Evolutionary conservation across 2,329 filamentous ascomycete genomes (phyloP), one percentile per base, ranked within the genome.

Genomic region (Diplodia scrobiculata): DNA sequence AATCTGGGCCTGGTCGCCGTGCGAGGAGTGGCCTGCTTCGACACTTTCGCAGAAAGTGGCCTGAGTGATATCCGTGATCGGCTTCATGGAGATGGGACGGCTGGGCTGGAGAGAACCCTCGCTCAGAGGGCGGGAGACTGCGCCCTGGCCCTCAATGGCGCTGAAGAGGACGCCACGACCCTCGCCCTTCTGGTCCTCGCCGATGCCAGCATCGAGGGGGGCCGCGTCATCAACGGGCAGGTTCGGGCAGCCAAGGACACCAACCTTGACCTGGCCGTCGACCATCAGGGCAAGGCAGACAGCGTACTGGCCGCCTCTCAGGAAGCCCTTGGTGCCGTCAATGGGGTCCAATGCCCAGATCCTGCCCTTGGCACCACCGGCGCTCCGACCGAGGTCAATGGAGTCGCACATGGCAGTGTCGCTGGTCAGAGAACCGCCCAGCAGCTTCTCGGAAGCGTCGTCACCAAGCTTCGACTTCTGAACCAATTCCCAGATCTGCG

Each of bases 341-440:
- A 99, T 97, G 67, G 95, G 95, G 79, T 99, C 95, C 66, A 99
- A 88, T 48, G 94, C 91, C 95, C 95, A 99, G 78, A 98, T 91
- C 71, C 95, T 85, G 69, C 92, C 92, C 70, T 82, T 84, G 68
- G 80, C 78, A 32, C 92, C 92, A 68, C 92, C 92, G 66, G 85
- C 79, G 78, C 88, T 91, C 75, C 85, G 86, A 36, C 85, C 85
- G 69, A 80, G 78, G 71, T 87, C 85, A 68, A 87, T 84, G 36
- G 83, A 82, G 60, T 85, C 80, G 69, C 86, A 76, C 85, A 87
- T 87, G 70, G 83, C 81, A 67, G 91, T 87, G 67, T 87, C 85
- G 71, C 82, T 86, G 74, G 84, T 79, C 70, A 93, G 82, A 36
- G 87, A 82, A 9, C 91, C 89, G 29, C 91, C 91, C 34, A 95